These are phyloP conservation scores for Leucosporidium scottii DNA, from an alignment of 768 basidiomycete genomes.

Conservation along the genomic window DNA sequence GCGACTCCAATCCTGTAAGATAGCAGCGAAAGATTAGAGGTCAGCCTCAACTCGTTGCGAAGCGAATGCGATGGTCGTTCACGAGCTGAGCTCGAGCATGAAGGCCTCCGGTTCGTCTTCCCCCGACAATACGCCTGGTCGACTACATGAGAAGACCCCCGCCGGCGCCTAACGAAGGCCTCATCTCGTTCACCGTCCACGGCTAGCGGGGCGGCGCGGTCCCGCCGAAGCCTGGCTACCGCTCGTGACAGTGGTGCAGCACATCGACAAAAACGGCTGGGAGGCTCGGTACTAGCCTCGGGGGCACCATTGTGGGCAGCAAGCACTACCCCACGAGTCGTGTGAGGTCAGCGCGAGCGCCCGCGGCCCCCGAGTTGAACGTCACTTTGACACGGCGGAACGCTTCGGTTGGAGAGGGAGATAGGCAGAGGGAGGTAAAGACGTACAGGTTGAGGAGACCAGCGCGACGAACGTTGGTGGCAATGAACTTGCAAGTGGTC, in stretches of 20 bases:
- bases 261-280: too few species aligned
- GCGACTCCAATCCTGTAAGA: conserved; percentile 81
- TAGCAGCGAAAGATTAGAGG: neutral
- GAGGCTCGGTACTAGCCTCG: too few species aligned
- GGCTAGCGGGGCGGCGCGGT: too few species aligned
- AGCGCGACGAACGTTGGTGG: conserved; percentile 94
- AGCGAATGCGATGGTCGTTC: neutral
- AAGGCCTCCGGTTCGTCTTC: too few species aligned
- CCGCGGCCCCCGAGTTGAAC: conserved; percentile 4
- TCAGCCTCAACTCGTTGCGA: neutral
- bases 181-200: too few species aligned
- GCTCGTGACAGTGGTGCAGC: too few species aligned
- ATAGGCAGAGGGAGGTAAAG: neutral
- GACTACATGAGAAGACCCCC: too few species aligned
- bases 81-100: too few species aligned
- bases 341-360: neutral
- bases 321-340: neutral
- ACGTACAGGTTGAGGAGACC: conserved; percentile 92
- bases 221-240: too few species aligned
- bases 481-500: conserved; percentile 62
- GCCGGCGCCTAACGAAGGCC: too few species aligned
- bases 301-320: too few species aligned
- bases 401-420: neutral
- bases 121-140: too few species aligned
- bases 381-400: conserved; percentile 2